phyloP scores from a whole-genome alignment of 306 rosid genomes.

The Myrica gale region DNA sequence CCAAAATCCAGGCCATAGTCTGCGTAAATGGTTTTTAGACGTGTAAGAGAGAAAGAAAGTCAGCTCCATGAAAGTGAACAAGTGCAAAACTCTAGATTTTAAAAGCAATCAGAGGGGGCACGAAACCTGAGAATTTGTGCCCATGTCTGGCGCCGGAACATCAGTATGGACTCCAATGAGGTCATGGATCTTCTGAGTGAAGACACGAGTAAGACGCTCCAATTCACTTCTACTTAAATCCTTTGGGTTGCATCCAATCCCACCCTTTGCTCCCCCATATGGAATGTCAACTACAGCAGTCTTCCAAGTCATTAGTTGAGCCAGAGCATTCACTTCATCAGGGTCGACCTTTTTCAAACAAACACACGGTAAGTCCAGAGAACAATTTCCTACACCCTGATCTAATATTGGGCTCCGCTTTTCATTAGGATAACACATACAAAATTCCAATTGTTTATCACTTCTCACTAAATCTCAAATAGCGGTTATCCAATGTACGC shows the following conservation, averaged over 20 bases:
- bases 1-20: slow-evolving; percentile 74
- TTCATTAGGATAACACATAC: not conserved
- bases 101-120: not conserved
- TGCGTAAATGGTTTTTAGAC: slow-evolving; percentile 15
- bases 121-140: slow-evolving; percentile 56
- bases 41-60: not conserved
- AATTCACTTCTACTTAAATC: slow-evolving; percentile 52
- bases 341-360: slow-evolving; percentile 49
- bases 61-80: not conserved
- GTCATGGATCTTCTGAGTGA: slow-evolving; percentile 60
- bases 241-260: slow-evolving; percentile 59
- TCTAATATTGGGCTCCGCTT: not conserved
- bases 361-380: slow-evolving; percentile 10
- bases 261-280: slow-evolving; percentile 73
- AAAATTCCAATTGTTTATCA: too few relatives aligned
- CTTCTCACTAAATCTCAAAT: not conserved
- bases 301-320: slow-evolving; percentile 76
- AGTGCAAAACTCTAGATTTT: not conserved
- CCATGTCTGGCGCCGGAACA: slow-evolving; percentile 74
- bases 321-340: slow-evolving; percentile 65
- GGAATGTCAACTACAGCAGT: slow-evolving; percentile 69
- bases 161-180: slow-evolving; percentile 62
- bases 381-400: not conserved
- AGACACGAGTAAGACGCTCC: slow-evolving; percentile 66
- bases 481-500: not conserved